Conservation (phyloP, 202 grass and related monocot species). For the Setaria italica region DNA sequence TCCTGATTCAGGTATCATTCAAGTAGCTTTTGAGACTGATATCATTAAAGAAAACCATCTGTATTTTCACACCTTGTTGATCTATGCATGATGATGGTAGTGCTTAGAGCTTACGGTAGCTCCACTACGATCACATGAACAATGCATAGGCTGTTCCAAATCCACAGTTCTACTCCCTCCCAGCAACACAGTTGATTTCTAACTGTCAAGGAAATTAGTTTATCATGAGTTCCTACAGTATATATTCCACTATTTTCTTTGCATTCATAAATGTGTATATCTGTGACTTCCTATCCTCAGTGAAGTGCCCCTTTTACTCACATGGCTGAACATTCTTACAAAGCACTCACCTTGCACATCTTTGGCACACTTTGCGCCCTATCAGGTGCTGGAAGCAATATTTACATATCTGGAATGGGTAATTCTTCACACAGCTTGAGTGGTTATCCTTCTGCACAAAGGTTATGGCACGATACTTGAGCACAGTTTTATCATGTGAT, state of each 20-base stretch:
- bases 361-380: constrained; percentile 88
- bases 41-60: neutral
- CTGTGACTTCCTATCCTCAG: constrained; percentile 35
- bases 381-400: constrained; percentile 99
- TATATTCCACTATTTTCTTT: constrained; percentile 29
- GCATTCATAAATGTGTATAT: constrained; percentile 26
- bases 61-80: neutral
- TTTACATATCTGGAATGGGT: constrained; percentile 92
- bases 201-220: neutral
- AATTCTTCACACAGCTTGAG: constrained; percentile 93
- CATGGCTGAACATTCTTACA: constrained; percentile 60
- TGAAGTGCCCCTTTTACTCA: constrained; percentile 57
- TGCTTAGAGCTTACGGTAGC: constrained; percentile 7
- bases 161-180: constrained; percentile 6
- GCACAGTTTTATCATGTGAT: constrained; percentile 63
- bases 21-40: neutral
- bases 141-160: constrained; percentile 10
- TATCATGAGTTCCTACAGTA: constrained; percentile 2
- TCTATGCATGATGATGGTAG: neutral
- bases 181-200: constrained; percentile 31
- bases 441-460: constrained; percentile 99
- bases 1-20: constrained; percentile 70
- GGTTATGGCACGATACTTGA: constrained; percentile 93
- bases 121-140: constrained; percentile 26
- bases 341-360: constrained; percentile 87